Base-by-base conservation (phyloP, 2,329 filamentous ascomycete species). In the Neocatenulostroma microsporum region DNA sequence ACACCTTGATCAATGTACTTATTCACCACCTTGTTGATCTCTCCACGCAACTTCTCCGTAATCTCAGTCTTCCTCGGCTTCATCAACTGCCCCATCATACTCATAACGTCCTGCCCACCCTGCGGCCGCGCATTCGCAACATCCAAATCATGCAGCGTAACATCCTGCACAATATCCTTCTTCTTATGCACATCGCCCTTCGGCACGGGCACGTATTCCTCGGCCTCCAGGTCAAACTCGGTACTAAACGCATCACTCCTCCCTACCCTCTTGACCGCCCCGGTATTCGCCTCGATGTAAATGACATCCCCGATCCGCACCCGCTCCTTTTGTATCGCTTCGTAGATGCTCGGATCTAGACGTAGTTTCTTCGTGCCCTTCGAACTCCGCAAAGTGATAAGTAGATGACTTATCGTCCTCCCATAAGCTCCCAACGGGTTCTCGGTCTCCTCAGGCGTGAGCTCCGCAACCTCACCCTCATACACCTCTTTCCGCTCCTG, bases 11-110 rank as follows among this genome's bases (percentile, higher is more conserved):
- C 91, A 51, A 98, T 98, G 66, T 96, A 98, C 63, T 89, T 87
- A 73, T 87, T 94, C 50, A 98, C 91, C 20, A 98, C 89, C 69
- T 96, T 96, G 76, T 98, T 95, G 69, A 98, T 96, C 68, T 98
- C 91, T 38, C 77, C 72, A 42, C 91, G 78, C 56, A 98, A 70
- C 70, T 98, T 98, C 66, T 98, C 91, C 20, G 91, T 98, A 57
- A 98, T 96, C 63, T 98, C 91, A 5, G 91, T 98, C 80, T 95
- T 95, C 71, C 93, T 93, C 44, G 91, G 91, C 74, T 96, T 96
- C 87, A 96, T 95, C 57, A 98, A 69, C 66, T 98, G 91, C 54
- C 91, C 91, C 89, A 98, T 96, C 91, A 98, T 96, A 69, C 88
- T 95, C 88, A 98, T 96, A 49, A 98, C 94, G 62, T 98, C 91